Evolutionary conservation across 192 early-diverging fungal species (phyloP).

Genomic region (Backusella tuberculispora): DNA sequence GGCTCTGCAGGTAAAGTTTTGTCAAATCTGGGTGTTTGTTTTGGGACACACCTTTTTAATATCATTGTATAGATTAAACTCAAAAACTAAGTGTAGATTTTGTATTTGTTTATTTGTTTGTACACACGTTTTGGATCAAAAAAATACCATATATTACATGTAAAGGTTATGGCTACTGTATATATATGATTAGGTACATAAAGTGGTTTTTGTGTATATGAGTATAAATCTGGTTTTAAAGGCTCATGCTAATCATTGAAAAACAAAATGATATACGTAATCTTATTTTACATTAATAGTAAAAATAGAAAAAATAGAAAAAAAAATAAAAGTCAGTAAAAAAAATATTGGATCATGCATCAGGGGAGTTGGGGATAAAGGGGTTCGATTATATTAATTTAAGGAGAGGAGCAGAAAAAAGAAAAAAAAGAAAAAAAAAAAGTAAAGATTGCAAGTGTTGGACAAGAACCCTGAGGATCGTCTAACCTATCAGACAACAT

Average conservation of each 20-base stretch:
- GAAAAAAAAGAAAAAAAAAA: neutral
- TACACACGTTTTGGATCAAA: neutral
- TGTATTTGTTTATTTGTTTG: neutral
- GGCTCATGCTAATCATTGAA: no score
- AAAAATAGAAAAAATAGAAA: neutral
- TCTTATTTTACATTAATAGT: neutral
- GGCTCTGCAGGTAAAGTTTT: neutral
- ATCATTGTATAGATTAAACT: neutral
- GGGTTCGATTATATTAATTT: neutral
- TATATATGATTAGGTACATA: no score
- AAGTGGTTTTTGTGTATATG: no score
- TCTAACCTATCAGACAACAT: neutral
- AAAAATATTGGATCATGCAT: neutral
- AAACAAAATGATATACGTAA: neutral
- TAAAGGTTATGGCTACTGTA: no score
- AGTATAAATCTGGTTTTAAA: no score
- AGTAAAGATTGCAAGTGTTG: neutral
- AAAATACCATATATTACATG: neutral
- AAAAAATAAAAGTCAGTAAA: neutral
- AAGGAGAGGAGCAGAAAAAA: neutral
- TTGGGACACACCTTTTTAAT: neutral
- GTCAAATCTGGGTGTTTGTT: neutral
- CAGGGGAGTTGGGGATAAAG: neutral
- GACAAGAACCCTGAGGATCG: neutral
- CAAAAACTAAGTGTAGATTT: neutral